Base-by-base conservation (phyloP, 1,139 yeast species). In the Protomyces inundatus region DNA sequence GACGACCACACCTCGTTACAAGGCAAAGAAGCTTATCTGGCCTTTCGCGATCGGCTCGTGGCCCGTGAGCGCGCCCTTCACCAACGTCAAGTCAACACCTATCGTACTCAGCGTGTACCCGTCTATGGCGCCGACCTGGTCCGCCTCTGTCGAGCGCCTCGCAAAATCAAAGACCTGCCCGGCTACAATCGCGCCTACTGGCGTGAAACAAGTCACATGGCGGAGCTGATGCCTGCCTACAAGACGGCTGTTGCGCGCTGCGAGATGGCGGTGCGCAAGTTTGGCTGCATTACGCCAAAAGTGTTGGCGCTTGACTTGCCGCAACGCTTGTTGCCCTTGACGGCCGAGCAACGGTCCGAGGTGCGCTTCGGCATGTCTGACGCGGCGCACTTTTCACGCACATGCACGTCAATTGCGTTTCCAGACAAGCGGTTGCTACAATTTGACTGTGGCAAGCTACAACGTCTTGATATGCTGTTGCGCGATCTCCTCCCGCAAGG, bases 361-460 rank as follows among this genome's bases (percentile, higher is more conserved):
- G n/a, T 66, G 36, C 65, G 66, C 6, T 1, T 70, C 73, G 64
- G 73, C 73, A 54, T 81, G 23, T 75, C 73, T 6, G 85, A 87
- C 65, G 90, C 96, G 12, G 86, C 90, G 76, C 97, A 90, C 71
- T 84, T 85, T 67, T 77, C 95, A 0, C 97, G 93, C 74, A 88
- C 90, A 23, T 88, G 90, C 71, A 77, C 90, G 58, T 87, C 97
- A 0, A 90, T 95, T 71, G 97, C 96, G 14, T 95, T 95, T 74
- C 99, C 99, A 0, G 98, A 95, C 73, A 93, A 91, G 73, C 85
- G 95, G 12, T 77, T 95, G 67, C 77, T 95, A 65, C 96, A 95
- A 73, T 95, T 87, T 73, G 99, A 95, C 75, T 95, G 98, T 78
- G 99, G 99, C 66, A 95, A 95, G 73, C 79, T 95, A 48, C 99